These are phyloP conservation scores for Podospora comata DNA, from an alignment of 495 filamentous ascomycete genomes.

Conservation along the genomic window DNA sequence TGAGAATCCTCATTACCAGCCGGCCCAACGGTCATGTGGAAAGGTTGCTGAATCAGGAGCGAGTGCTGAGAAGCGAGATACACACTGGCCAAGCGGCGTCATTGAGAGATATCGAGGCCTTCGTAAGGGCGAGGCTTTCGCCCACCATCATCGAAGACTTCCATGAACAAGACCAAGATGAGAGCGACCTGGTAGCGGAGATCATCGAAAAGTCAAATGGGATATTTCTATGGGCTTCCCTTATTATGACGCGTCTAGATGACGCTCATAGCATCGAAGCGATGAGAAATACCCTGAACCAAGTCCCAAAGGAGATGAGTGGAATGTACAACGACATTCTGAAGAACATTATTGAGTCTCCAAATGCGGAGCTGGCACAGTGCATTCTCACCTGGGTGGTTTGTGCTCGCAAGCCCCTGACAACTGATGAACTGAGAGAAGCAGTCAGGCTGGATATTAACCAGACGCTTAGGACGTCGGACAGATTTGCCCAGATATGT, in stretches of 20 bases:
- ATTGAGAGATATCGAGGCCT: slow-evolving; percentile 19
- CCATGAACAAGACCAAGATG: slow-evolving; percentile 5
- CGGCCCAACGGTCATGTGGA: slow-evolving; percentile 22
- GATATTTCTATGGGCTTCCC: slow-evolving; percentile 23
- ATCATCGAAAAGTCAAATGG: slow-evolving; percentile 26
- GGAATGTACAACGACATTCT: slow-evolving; percentile 25
- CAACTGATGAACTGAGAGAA: slow-evolving; percentile 21
- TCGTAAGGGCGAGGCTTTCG: slow-evolving; percentile 14
- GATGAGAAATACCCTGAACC: slow-evolving; percentile 19
- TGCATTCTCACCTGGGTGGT: slow-evolving; percentile 28
- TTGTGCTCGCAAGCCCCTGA: slow-evolving; percentile 21
- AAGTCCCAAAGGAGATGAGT: slow-evolving; percentile 26
- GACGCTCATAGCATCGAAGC: slow-evolving; percentile 22
- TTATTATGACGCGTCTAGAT: slow-evolving; percentile 19
- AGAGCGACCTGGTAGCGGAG: slow-evolving; percentile 11
- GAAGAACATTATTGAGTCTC: slow-evolving; percentile 13
- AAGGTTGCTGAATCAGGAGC: slow-evolving; percentile 15
- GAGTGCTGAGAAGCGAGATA: slow-evolving; percentile 10
- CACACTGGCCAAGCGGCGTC: slow-evolving; percentile 23
- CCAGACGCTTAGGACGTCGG: slow-evolving; percentile 18
- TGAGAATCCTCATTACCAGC: slow-evolving; percentile 36
- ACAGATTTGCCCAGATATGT: slow-evolving; percentile 22
- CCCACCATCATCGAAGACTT: slow-evolving; percentile 20
- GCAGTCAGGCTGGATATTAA: slow-evolving; percentile 26
- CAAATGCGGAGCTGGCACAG: slow-evolving; percentile 21